Conservation (phyloP, 495 filamentous ascomycete genomes). For the Xylaria nigripes region DNA sequence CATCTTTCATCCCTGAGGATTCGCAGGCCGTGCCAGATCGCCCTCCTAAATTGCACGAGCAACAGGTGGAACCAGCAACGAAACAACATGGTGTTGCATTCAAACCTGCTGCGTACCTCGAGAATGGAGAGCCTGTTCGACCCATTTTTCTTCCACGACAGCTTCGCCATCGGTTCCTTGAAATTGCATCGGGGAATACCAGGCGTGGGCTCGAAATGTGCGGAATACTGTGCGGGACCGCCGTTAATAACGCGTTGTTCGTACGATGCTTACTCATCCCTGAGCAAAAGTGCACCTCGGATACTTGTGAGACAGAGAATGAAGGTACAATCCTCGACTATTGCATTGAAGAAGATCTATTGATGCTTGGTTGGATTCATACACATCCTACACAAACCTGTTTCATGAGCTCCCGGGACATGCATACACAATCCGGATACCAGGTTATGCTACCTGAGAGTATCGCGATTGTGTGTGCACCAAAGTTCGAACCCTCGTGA, state of each 20-base stretch:
- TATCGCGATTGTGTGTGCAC: constrained; percentile 94
- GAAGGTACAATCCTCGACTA: constrained; percentile 79
- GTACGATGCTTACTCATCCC: constrained; percentile 82
- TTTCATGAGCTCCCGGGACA: constrained; percentile 90
- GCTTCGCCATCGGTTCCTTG: constrained; percentile 65
- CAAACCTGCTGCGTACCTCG: constrained; percentile 75
- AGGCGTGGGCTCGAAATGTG: constrained; percentile 80
- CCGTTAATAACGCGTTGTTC: constrained; percentile 89
- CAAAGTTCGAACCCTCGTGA: constrained; percentile 64
- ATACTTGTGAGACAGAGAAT: constrained; percentile 90
- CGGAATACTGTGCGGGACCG: constrained; percentile 83
- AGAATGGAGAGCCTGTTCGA: constrained; percentile 77
- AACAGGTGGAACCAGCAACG: constrained; percentile 13
- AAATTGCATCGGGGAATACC: constrained; percentile 67
- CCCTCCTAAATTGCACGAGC: constrained; percentile 31
- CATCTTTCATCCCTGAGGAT: constrained; percentile 1
- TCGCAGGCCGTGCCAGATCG: constrained; percentile 23
- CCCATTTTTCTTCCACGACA: constrained; percentile 75
- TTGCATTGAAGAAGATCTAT: constrained; percentile 72
- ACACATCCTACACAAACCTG: constrained; percentile 95
- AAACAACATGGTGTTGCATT: constrained; percentile 50
- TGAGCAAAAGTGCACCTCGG: constrained; percentile 77
- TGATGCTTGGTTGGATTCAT: constrained; percentile 96
- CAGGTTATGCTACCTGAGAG: constrained; percentile 92
- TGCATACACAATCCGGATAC: constrained; percentile 89